Evolutionary conservation across 139 green algal species (phyloP).

Genomic region (Trebouxia sp.): DNA sequence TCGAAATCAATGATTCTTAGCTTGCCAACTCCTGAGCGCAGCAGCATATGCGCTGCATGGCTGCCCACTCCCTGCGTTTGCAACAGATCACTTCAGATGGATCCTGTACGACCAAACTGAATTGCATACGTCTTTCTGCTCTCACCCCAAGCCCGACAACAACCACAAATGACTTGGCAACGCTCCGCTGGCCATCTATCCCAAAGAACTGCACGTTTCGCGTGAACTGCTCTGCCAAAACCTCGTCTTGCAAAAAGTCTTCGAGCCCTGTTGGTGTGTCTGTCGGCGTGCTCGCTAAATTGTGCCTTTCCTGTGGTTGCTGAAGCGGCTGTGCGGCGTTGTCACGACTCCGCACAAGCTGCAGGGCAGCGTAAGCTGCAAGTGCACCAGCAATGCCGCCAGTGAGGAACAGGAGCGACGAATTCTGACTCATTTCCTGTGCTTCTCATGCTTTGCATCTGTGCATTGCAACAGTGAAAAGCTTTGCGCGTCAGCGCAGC

Average conservation of each 20-base stretch:
- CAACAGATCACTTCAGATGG: not conserved
- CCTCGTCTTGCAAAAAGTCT: constrained; percentile 58
- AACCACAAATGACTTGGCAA: constrained; percentile 84
- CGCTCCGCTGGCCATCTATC: constrained; percentile 54
- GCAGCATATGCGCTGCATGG: constrained; percentile 91
- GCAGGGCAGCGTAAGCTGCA: not conserved
- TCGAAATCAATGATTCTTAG: constrained; percentile 98
- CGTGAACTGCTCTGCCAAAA: constrained; percentile 87
- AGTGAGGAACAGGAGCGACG: not conserved
- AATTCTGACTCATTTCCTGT: not conserved
- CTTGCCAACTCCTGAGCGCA: constrained; percentile 88
- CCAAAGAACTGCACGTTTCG: constrained; percentile 98
- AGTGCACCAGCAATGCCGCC: constrained; percentile 9
- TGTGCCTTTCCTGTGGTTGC: not conserved
- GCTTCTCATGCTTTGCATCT: too few relatives aligned
- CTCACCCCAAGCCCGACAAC: constrained; percentile 89
- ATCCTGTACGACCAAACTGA: too few relatives aligned
- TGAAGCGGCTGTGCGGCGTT: not conserved
- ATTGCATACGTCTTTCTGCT: too few relatives aligned
- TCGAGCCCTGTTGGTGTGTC: not conserved
- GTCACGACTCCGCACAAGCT: not conserved
- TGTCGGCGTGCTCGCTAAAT: too few relatives aligned
- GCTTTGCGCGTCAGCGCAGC: too few relatives aligned
- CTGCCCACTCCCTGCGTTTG: constrained; percentile 86
- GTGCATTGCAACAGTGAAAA: too few relatives aligned